Evolutionary conservation across 2,329 filamentous ascomycete genomes (phyloP), one percentile per base, ranked within the genome.

Genomic region (Pseudocercospora ulei): DNA sequence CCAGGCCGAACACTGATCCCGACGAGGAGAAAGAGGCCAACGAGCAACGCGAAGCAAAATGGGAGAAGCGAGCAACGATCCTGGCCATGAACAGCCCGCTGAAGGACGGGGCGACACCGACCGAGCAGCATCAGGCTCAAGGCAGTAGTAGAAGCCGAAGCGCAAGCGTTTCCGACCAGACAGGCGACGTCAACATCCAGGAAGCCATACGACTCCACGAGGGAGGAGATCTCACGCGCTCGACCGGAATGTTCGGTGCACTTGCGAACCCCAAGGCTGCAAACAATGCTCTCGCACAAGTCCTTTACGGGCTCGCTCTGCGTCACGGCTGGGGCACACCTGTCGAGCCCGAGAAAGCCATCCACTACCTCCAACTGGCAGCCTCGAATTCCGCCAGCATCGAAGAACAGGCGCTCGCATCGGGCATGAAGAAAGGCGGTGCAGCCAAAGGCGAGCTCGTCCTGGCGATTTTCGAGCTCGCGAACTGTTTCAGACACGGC

Each of bases 171-270:
- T 58, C 56, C 38, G 57, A 62, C 42, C 48, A 55, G 25, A 52
- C 48, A 18, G 61, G 61, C 38, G 66, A 69, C 49, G 63, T 63
- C 52, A 78, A 83, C 61, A 94, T 98, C 42, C 88, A 95, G 63
- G 80, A 92, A 64, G 90, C 90, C n/a, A 98, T 98, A 58, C 74
- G 81, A 45, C 69, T 96, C 48, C 90, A 98, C 60, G 90, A 98
- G 63, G 71, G 69, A 30, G 88, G 88, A 41, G 73, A 90, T 44
- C 71, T 94, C 40, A 75, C 77, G 54, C 65, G 70, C 55, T 90
- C 86, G 37, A 95, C 90, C n/a, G 67, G 69, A 36, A 75, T 96
- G 63, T 98, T 98, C 64, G 82, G 77, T 17, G 69, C 71, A 44
- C 69, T 98, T 51, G 90, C 90, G 37, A 80, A 94, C 59, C 83